Conservation (phyloP, 164 flowering plant species). For the Aristolochia contorta region DNA sequence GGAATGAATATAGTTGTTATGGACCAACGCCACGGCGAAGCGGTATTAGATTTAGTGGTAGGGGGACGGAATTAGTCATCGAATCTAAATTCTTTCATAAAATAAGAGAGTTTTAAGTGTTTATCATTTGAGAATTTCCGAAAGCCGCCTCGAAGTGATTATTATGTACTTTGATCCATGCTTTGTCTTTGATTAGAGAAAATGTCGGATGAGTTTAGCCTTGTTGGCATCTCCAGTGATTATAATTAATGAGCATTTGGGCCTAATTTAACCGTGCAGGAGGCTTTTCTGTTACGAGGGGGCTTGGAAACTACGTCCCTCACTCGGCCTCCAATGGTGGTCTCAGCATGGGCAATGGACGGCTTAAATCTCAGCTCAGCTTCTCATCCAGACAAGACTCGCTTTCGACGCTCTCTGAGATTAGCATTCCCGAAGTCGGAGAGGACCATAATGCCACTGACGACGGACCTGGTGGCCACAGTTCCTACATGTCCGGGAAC, state of each 20-base stretch:
- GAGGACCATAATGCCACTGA: constrained; percentile 36
- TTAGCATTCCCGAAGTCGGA: constrained; percentile 18
- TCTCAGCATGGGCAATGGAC: constrained; percentile 18
- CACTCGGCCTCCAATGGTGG: constrained; percentile 19
- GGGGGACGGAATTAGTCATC: no score
- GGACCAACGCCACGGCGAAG: no score
- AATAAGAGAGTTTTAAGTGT: no score
- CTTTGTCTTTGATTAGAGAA: no score
- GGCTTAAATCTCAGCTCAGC: constrained; percentile 62
- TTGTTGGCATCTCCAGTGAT: background rate
- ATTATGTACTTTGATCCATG: no score
- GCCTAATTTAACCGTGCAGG: background rate
- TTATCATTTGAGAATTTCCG: no score
- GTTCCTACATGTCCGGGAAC: constrained; percentile 29
- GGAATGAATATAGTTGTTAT: no score
- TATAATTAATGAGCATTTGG: background rate
- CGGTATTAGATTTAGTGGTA: no score
- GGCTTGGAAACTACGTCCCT: constrained; percentile 20
- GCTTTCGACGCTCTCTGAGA: constrained; percentile 61
- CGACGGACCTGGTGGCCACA: constrained; percentile 20
- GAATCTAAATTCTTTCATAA: no score
- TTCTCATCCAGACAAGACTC: constrained; percentile 61
- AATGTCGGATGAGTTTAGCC: no score
- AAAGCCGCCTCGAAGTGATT: no score
- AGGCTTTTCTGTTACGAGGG: constrained; percentile 47